Evolutionary conservation across 139 green algal species (phyloP), one percentile per base, ranked within the genome.

Genomic region (Chlamydomonas urium): DNA sequence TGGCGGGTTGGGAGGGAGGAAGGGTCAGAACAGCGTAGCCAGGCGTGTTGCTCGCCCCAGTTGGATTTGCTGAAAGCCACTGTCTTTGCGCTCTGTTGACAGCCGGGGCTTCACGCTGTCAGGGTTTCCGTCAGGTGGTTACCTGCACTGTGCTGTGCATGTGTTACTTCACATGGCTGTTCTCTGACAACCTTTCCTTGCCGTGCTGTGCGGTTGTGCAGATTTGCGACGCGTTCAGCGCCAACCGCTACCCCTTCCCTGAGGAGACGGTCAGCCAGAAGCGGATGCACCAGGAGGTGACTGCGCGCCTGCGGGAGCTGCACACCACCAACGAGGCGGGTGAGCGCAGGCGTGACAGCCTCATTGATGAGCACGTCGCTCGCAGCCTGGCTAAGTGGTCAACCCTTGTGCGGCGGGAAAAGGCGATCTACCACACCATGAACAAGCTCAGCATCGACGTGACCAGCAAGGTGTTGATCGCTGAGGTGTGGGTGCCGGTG

Each of bases 201-300:
- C n/a, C n/a, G n/a, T n/a, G n/a, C n/a, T n/a, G n/a, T n/a, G n/a
- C n/a, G n/a, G n/a, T n/a, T n/a, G n/a, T 58, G 21, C 79, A 97
- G 87, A 98, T 97, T 66, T 97, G 90, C 61, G 94, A 99, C 66
- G 92, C 93, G 2, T 98, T 95, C 73, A 74, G 77, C 42, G 95
- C 95, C 63, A 98, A 97, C 85, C 87, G 92, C 45, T 99, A 99
- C 79, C 95, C 95, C 24, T 95, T 98, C 74, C 95, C 95, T 17
- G 95, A 99, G 73, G 94, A 99, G 48, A 53, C 79, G 3, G 38
- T 79, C 2, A 84, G 90, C 24, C 94, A 97, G 84, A 86, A 85
- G 38, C 83, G 93, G 71, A 97, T 98, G 94, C 83, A 86, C 50
- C 73, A 81, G 2, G 94, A 99, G 81, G 72, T 77, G 60, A 36